phyloP scores from a whole-genome alignment of 371 early-diverging fungal species.

The Synchytrium microbalum region DNA sequence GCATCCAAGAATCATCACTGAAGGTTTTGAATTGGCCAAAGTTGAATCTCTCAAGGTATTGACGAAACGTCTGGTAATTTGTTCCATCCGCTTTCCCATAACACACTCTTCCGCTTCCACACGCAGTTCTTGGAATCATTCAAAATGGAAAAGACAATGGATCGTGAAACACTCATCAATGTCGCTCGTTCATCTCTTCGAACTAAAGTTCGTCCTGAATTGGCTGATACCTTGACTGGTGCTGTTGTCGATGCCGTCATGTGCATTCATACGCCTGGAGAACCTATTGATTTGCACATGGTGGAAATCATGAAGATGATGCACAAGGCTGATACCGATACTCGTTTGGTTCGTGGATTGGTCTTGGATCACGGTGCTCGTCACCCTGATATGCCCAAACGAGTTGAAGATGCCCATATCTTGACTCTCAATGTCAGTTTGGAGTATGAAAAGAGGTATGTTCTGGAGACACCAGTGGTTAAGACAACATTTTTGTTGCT shows the following conservation, averaged over 20 bases:
- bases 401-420: conserved; percentile 84
- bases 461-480: background rate
- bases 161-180: conserved; percentile 83
- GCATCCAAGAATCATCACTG: conserved; percentile 92
- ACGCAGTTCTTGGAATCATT: conserved; percentile 79
- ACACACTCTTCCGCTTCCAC: conserved; percentile 2
- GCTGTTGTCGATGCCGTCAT: conserved; percentile 96
- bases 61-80: conserved; percentile 6
- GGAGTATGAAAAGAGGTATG: conserved; percentile 97
- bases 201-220: conserved; percentile 86
- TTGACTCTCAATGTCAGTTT: conserved; percentile 97
- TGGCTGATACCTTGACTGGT: conserved; percentile 89
- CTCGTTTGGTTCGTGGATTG: conserved; percentile 90
- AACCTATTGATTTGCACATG: conserved; percentile 98
- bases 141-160: conserved; percentile 64
- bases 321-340: conserved; percentile 93
- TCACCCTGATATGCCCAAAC: conserved; percentile 99
- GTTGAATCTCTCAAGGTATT: conserved; percentile 77
- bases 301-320: conserved; percentile 99
- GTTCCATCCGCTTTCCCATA: conserved; percentile 3
- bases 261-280: conserved; percentile 65
- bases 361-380: conserved; percentile 99
- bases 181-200: conserved; percentile 93
- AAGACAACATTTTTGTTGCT: background rate
- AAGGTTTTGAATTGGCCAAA: conserved; percentile 95